Percentiles rank a stretch among this genome's conserved stretches.
Conservation (phyloP, 306 rosid genomes). For the Morella rubra region DNA sequence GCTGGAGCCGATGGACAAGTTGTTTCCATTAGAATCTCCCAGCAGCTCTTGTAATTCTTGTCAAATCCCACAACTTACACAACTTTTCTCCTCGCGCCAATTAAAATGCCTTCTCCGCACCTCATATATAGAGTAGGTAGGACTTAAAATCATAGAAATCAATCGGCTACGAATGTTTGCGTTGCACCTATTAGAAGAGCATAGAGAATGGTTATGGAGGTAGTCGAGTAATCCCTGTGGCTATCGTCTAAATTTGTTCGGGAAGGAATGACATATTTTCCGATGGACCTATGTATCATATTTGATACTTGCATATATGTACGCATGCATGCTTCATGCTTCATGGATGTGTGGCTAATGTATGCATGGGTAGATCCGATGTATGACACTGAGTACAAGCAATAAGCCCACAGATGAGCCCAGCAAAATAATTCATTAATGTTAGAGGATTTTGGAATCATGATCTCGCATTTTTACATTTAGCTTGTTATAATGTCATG, state of each 20-base stretch:
- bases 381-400: background rate
- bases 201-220: background rate
- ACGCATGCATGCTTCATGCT: background rate
- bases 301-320: background rate
- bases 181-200: background rate
- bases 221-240: background rate
- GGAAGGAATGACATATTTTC: background rate
- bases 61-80: background rate
- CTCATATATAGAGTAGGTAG: background rate
- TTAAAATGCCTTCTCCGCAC: background rate
- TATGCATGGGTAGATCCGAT: background rate
- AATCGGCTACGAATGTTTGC: background rate
- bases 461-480: background rate
- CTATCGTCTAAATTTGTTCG: background rate
- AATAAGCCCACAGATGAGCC: background rate
- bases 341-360: background rate
- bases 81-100: background rate
- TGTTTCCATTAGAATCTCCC: slow-evolving; percentile 85
- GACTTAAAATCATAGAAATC: background rate
- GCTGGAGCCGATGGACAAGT: slow-evolving; percentile 80
- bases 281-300: background rate
- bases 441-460: background rate
- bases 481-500: background rate
- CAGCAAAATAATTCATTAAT: background rate
- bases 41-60: slow-evolving; percentile 75